phyloP scores from a whole-genome alignment of 352 stramenopile genomes.

The Paralagenidium karlingii region DNA sequence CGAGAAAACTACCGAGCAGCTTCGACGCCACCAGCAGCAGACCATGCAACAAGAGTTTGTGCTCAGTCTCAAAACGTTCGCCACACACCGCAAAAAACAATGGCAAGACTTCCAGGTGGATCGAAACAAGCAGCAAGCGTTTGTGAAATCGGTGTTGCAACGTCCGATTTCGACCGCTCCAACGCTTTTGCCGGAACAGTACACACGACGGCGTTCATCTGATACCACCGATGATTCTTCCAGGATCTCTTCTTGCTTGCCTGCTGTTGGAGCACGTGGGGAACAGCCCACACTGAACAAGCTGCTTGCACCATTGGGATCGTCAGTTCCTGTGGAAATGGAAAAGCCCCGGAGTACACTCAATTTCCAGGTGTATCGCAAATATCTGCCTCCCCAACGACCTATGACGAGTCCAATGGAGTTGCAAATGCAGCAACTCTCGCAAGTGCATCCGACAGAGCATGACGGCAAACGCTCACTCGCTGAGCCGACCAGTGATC shows the following conservation, averaged over 20 bases:
- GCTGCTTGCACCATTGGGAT: slow-evolving; percentile 4
- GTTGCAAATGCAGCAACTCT: slow-evolving; percentile 15
- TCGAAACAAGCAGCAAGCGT: slow-evolving; percentile 19
- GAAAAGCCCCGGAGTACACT: slow-evolving; percentile 5
- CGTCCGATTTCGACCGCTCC: slow-evolving; percentile 23
- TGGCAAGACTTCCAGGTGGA: slow-evolving; percentile 39
- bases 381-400: slow-evolving; percentile 15
- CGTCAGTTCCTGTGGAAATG: neutral
- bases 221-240: too few species aligned
- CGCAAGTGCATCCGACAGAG: slow-evolving; percentile 7
- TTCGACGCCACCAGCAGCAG: slow-evolving; percentile 7
- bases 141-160: slow-evolving; percentile 18
- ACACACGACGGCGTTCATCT: neutral
- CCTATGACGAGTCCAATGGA: slow-evolving; percentile 19
- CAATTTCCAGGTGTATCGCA: slow-evolving; percentile 22
- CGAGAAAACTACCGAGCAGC: neutral
- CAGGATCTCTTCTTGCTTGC: too few species aligned
- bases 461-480: neutral
- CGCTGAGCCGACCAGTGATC: neutral
- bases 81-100: slow-evolving; percentile 17
- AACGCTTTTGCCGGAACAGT: slow-evolving; percentile 1
- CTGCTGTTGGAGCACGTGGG: slow-evolving; percentile 1
- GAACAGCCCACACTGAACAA: slow-evolving; percentile 2
- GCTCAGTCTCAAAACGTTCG: slow-evolving; percentile 33
- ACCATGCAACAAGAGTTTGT: slow-evolving; percentile 59